Evolutionary conservation across 768 basidiomycete genomes (phyloP), one percentile per base, ranked within the genome.

Genomic region (Naganishia kalamii): DNA sequence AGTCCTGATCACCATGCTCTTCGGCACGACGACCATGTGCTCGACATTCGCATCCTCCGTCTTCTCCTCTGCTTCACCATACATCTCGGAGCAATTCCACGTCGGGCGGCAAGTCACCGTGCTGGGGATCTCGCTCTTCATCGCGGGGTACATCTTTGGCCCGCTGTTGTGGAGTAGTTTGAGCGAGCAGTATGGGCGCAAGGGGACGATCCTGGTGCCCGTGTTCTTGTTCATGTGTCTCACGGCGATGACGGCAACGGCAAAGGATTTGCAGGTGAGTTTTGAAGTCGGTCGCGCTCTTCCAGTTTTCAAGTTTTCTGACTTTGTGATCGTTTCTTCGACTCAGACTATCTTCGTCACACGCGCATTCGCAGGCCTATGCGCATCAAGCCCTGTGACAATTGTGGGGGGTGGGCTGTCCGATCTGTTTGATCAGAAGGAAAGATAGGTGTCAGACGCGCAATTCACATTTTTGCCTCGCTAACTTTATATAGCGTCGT

Each of bases 151-250:
- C 33, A n/a, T 54, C 11, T 48, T 63, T 17, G 71, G 71, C 2
- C 78, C 78, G 1, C 50, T 78, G 11, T 27, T 76, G 4, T 79
- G 71, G 40, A 77, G 67, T 0, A 74, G 75, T 1, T 13, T 75
- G 0, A 71, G 68, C 7, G 78, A 79, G 59, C 64, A 75, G 29
- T 77, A 74, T 57, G 78, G 78, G 0, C 63, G 78, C 5, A 74
- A 71, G 59, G 60, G 69, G 0, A 54, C 71, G 2, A 63, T 78
- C 12, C 49, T 78, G 46, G 57, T 65, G 4, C 70, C 77, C 27
- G 68, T 75, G 29, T 73, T 77, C 60, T 62, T 76, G 35, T 79
- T 78, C 63, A 68, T 74, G 40, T 78, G 77, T 69, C 72, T 79
- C 52, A 71, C 70, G 13, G 78, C 78, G 1, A 75, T 63, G 4